phyloP scores from a whole-genome alignment of 129 eudicot genomes.

The Chrysanthemum lavandulifolium region DNA sequence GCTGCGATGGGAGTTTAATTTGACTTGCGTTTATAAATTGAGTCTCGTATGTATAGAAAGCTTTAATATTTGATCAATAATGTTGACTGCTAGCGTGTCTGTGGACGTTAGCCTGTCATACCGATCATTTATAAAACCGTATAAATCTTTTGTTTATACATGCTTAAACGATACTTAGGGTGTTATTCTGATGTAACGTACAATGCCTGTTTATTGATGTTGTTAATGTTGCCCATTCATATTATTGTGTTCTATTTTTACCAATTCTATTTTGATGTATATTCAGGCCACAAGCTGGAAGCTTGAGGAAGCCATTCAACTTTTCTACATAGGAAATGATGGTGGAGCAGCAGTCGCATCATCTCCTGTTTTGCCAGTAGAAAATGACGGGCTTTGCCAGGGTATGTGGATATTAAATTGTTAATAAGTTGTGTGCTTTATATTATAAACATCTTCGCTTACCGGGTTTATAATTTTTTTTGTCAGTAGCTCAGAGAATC shows the following conservation, averaged over 20 bases:
- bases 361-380: slow-evolving; percentile 44
- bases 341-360: slow-evolving; percentile 47
- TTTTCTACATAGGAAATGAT: slow-evolving; percentile 76
- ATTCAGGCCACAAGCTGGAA: slow-evolving; percentile 94
- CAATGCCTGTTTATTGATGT: no score
- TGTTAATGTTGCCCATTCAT: background rate
- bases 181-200: no score
- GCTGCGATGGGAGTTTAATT: no score
- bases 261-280: slow-evolving; percentile 13
- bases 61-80: no score
- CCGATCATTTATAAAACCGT: no score
- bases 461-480: background rate
- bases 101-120: no score
- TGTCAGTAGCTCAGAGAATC: slow-evolving; percentile 42
- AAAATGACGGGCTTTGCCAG: slow-evolving; percentile 37
- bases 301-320: slow-evolving; percentile 96
- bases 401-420: slow-evolving; percentile 38
- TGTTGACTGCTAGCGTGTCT: no score
- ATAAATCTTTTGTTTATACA: no score
- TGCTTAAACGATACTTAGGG: no score
- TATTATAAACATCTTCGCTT: background rate
- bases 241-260: background rate
- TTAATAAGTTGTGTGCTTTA: background rate
- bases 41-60: no score
- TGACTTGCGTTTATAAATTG: no score